Evolutionary conservation across 1,284 basidiomycete genomes (phyloP).

Genomic region (Chiua sp.): DNA sequence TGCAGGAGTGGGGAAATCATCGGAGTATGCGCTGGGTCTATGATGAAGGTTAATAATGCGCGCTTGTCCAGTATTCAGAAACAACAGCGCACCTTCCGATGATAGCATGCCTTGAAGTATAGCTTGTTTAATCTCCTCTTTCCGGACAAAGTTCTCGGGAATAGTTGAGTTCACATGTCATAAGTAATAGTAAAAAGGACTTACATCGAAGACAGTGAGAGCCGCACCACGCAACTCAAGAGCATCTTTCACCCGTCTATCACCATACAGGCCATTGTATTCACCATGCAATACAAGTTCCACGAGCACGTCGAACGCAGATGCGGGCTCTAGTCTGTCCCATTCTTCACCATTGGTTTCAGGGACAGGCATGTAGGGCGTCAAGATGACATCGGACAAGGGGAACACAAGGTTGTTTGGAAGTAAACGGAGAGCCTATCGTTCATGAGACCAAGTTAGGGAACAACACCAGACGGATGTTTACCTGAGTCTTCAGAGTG

Average conservation of each 20-base stretch:
- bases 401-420: slow-evolving; percentile 66
- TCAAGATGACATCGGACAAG: slow-evolving; percentile 65
- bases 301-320: slow-evolving; percentile 77
- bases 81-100: slow-evolving; percentile 43
- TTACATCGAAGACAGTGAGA: slow-evolving; percentile 74
- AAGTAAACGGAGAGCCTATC: slow-evolving; percentile 68
- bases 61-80: not conserved
- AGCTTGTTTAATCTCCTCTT: slow-evolving; percentile 67
- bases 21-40: slow-evolving; percentile 41
- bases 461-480: slow-evolving; percentile 9
- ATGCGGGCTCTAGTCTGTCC: slow-evolving; percentile 78
- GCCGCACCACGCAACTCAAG: slow-evolving; percentile 71
- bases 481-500: slow-evolving; percentile 82
- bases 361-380: slow-evolving; percentile 82
- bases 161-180: not conserved
- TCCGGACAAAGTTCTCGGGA: slow-evolving; percentile 71
- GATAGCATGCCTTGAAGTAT: slow-evolving; percentile 74
- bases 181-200: slow-evolving; percentile 2
- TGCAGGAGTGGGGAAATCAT: slow-evolving; percentile 70
- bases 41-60: slow-evolving; percentile 5
- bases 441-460: slow-evolving; percentile 21
- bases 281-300: slow-evolving; percentile 80
- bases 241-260: slow-evolving; percentile 59
- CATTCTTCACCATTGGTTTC: slow-evolving; percentile 88
- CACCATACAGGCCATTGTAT: slow-evolving; percentile 69